These are phyloP conservation scores for Zanthoxylum bungeanum DNA, from an alignment of 345 rosid species.

Conservation along the genomic window DNA sequence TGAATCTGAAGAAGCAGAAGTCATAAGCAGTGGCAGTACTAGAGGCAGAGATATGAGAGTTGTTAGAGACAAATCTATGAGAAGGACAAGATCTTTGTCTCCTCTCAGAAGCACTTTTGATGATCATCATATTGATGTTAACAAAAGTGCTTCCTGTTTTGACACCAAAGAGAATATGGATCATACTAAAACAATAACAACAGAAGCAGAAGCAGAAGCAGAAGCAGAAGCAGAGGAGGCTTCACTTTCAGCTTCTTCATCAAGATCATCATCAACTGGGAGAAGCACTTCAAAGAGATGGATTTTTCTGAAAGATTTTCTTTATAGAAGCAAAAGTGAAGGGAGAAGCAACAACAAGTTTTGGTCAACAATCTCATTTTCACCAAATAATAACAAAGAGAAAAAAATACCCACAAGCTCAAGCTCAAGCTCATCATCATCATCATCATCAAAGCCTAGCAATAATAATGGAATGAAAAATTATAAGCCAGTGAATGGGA, in stretches of 20 bases:
- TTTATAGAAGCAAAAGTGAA: slow-evolving; percentile 88
- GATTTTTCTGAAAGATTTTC: slow-evolving; percentile 85
- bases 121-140: not conserved
- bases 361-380: slow-evolving; percentile 65
- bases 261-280: slow-evolving; percentile 82
- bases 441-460: not conserved
- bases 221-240: slow-evolving; percentile 21
- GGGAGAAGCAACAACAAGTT: slow-evolving; percentile 78
- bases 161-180: slow-evolving; percentile 2
- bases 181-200: slow-evolving; percentile 29
- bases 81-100: slow-evolving; percentile 88
- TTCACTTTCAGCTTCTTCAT: slow-evolving; percentile 70
- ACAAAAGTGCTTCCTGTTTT: slow-evolving; percentile 1
- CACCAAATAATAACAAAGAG: slow-evolving; percentile 57
- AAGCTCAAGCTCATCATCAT: not conserved
- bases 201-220: not conserved
- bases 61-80: slow-evolving; percentile 56
- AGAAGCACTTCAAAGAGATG: slow-evolving; percentile 88
- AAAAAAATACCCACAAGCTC: slow-evolving; percentile 27
- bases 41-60: slow-evolving; percentile 73
- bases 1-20: slow-evolving; percentile 56
- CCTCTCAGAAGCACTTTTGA: slow-evolving; percentile 48
- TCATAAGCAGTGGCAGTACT: not conserved
- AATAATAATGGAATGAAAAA: not conserved
- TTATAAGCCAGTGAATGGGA: slow-evolving; percentile 46